Evolutionary conservation across 2,329 filamentous ascomycete genomes (phyloP).

Genomic region (Bipolaris zeicola): DNA sequence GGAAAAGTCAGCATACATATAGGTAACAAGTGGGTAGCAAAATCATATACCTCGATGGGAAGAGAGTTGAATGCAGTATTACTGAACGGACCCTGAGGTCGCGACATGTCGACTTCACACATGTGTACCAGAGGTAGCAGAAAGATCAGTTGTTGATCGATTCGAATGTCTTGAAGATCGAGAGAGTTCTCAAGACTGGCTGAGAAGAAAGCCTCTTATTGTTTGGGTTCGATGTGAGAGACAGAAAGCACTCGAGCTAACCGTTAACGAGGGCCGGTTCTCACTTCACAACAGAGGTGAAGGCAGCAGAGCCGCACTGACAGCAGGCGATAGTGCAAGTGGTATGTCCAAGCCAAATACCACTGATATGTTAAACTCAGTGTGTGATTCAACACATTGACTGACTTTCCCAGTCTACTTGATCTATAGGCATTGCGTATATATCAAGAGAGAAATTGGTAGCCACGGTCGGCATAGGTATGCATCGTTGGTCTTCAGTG

Average conservation of each 20-base stretch:
- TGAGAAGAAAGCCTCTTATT: not conserved
- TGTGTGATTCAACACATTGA: not conserved
- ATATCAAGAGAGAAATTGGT: not conserved
- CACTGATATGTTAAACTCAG: not conserved
- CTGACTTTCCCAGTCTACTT: not conserved
- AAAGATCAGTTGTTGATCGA: not conserved
- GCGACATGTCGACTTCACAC: constrained; percentile 17
- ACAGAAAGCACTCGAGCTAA: not conserved
- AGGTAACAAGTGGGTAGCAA: not conserved
- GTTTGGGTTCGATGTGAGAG: not conserved
- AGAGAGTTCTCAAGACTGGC: not conserved
- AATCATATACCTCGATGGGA: constrained; percentile 39
- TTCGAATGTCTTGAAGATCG: not conserved
- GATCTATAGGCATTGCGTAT: not conserved
- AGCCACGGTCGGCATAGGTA: not conserved
- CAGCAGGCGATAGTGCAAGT: not conserved
- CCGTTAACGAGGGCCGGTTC: constrained; percentile 1
- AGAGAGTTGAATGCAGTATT: constrained; percentile 38
- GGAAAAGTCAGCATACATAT: constrained; percentile 1
- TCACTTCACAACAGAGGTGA: constrained; percentile 10
- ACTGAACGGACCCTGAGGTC: constrained; percentile 1
- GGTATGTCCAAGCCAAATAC: constrained; percentile 8
- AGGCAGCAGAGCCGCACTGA: not conserved
- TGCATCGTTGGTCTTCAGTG: not conserved
- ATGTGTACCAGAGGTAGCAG: not conserved